Percentiles rank a stretch among this genome's conserved stretches.
These are phyloP conservation scores for Botrytis sinoallii DNA, from an alignment of 2,329 filamentous ascomycete species.

Conservation along the genomic window DNA sequence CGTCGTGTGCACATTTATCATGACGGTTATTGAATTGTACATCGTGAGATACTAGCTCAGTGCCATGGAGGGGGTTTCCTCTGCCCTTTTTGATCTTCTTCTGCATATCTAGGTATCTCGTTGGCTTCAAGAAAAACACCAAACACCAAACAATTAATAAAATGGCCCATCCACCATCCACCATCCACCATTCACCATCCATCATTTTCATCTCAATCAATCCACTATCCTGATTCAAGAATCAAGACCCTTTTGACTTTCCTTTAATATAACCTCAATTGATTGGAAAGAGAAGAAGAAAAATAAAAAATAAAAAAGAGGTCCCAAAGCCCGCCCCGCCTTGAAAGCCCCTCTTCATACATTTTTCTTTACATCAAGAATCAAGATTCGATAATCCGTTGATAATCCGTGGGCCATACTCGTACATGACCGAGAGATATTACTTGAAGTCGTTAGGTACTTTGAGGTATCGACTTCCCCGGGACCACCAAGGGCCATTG, in stretches of 20 bases:
- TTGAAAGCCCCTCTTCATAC: conserved; percentile 3
- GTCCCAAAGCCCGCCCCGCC: background rate
- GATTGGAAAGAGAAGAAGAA: background rate
- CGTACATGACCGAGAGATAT: background rate
- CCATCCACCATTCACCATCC: background rate
- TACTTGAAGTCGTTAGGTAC: background rate
- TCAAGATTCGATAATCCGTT: background rate
- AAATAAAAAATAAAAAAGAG: no score
- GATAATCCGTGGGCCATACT: background rate
- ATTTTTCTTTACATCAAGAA: background rate
- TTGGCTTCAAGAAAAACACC: background rate
- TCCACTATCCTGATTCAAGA: background rate
- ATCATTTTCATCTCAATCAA: background rate
- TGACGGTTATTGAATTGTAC: background rate
- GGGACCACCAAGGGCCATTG: background rate
- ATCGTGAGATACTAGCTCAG: background rate
- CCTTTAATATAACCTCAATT: background rate
- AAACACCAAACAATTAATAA: background rate
- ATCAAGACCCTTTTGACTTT: background rate
- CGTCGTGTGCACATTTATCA: background rate
- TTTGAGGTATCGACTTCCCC: background rate
- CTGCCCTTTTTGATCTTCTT: conserved; percentile 6
- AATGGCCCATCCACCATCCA: background rate
- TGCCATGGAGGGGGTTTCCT: background rate
- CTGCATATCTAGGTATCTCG: background rate